Conservation (phyloP, 805 yeast species). For the Helenozyma rhizophorensis region DNA sequence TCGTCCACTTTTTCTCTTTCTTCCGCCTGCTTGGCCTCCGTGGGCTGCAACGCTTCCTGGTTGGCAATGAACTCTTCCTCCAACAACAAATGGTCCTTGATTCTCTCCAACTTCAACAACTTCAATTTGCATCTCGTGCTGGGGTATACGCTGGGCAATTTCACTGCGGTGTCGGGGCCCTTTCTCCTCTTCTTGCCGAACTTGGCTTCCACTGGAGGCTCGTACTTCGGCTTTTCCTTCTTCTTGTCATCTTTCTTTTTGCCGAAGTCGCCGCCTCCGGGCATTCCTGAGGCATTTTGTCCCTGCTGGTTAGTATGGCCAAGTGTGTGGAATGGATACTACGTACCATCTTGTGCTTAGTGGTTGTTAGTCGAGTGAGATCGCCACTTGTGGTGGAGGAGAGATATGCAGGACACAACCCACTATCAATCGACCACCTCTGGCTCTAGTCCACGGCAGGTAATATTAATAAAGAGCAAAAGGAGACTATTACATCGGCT, state of each 20-base stretch:
- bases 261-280: constrained; percentile 43
- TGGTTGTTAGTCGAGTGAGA: constrained; percentile 5
- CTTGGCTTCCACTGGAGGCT: constrained; percentile 95
- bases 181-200: constrained; percentile 90
- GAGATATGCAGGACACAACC: too few relatives aligned
- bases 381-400: constrained; percentile 16
- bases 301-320: constrained; percentile 32
- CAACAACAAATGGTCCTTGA: constrained; percentile 88
- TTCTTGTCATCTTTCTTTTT: constrained; percentile 56
- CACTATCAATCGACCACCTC: too few relatives aligned
- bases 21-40: constrained; percentile 94
- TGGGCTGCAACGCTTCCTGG: constrained; percentile 91
- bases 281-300: constrained; percentile 54
- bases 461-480: too few relatives aligned
- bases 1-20: constrained; percentile 94
- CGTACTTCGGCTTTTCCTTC: constrained; percentile 92
- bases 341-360: constrained; percentile 11
- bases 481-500: too few relatives aligned
- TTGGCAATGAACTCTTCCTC: constrained; percentile 96
- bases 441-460: too few relatives aligned
- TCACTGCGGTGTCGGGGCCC: constrained; percentile 83
- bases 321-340: background rate
- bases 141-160: constrained; percentile 84
- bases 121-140: constrained; percentile 91
- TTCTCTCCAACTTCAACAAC: constrained; percentile 87